Conservation (phyloP, 768 basidiomycete species). For the Lentinula sp. region DNA sequence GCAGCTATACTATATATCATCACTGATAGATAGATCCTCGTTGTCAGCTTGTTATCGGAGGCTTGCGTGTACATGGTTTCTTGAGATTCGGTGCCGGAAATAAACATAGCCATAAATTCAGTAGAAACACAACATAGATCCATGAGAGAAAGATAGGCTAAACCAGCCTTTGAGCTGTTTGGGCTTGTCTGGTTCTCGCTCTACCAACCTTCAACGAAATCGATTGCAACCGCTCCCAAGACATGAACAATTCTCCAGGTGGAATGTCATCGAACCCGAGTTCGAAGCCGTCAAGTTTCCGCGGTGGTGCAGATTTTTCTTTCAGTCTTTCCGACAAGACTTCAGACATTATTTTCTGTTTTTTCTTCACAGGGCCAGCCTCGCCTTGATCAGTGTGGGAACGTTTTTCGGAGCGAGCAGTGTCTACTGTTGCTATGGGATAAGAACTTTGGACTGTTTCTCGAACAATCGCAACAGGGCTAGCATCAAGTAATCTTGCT, state of each 20-base stretch:
- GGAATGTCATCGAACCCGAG: not conserved
- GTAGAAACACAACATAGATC: not conserved
- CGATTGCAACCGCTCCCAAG: not conserved
- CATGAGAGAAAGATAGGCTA: not conserved
- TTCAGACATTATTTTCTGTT: not conserved
- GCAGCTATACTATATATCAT: not conserved
- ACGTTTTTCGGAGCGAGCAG: not conserved
- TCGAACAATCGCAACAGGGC: not conserved
- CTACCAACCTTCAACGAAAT: not conserved
- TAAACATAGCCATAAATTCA: not conserved
- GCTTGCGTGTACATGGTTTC: not conserved
- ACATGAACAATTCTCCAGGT: not conserved
- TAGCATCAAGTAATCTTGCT: not conserved
- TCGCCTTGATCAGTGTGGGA: not conserved
- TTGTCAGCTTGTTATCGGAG: not conserved
- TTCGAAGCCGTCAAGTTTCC: not conserved
- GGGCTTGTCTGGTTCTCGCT: not conserved
- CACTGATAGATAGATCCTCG: not conserved
- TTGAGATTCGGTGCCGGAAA: not conserved
- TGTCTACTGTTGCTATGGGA: not conserved
- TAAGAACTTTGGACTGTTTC: not conserved
- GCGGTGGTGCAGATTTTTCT: not conserved
- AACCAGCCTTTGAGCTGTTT: not conserved
- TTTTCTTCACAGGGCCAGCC: not conserved
- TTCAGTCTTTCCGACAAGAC: not conserved